Evolutionary conservation across 345 rosid genomes (phyloP).

Genomic region (Salix purpurea): DNA sequence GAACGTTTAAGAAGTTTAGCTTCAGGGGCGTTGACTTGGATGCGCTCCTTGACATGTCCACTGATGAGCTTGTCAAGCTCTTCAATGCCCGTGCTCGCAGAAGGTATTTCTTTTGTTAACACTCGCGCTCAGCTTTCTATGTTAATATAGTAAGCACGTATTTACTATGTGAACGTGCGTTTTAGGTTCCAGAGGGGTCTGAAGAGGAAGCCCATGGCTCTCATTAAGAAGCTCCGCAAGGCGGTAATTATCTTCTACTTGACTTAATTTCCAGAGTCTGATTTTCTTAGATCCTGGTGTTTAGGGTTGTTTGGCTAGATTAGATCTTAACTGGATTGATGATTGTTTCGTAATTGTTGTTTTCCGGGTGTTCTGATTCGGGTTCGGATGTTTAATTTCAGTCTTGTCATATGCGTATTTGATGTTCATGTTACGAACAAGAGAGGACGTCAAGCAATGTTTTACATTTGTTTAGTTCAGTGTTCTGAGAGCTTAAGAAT

Average conservation of each 20-base stretch:
- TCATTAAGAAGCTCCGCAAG: constrained; percentile 34
- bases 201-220: constrained; percentile 37
- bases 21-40: constrained; percentile 36
- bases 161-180: not conserved
- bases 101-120: constrained; percentile 7
- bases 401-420: too few species aligned
- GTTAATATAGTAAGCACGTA: not conserved
- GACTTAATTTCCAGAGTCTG: not conserved
- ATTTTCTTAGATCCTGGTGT: not conserved
- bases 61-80: constrained; percentile 32
- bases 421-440: not conserved
- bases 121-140: not conserved
- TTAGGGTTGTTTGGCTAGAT: not conserved
- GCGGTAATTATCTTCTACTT: constrained; percentile 15
- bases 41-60: constrained; percentile 32
- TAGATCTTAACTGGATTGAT: not conserved
- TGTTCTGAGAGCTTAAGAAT: not conserved
- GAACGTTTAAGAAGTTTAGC: constrained; percentile 34
- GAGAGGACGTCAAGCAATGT: not conserved
- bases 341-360: not conserved
- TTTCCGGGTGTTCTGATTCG: not conserved
- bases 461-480: too few species aligned
- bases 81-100: constrained; percentile 25
- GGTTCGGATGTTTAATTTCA: not conserved
- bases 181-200: constrained; percentile 89